A percentile compares a stretch with the other conserved stretches of the same genome.
phyloP scores from a whole-genome alignment of 352 stramenopile species.

The Phytophthora pseudosyringae region DNA sequence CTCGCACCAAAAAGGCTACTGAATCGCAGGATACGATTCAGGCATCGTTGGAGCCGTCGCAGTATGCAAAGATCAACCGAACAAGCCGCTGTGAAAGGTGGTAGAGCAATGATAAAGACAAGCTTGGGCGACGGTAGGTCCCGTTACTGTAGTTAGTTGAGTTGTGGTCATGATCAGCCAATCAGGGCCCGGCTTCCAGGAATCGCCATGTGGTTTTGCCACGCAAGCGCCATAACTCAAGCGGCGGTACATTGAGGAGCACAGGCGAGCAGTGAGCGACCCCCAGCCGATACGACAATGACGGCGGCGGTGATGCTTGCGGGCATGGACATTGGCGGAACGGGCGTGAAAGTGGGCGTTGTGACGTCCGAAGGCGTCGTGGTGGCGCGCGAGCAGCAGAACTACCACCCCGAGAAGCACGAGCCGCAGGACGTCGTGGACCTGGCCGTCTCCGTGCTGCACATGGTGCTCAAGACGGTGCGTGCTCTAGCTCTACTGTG shows the following conservation, averaged over 20 bases:
- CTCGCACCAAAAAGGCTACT: slow-evolving; percentile 53
- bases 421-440: slow-evolving; percentile 61
- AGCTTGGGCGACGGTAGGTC: too few species aligned
- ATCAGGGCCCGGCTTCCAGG: slow-evolving; percentile 5
- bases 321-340: slow-evolving; percentile 78
- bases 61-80: too few species aligned
- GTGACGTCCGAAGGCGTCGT: slow-evolving; percentile 57
- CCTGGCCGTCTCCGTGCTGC: slow-evolving; percentile 46
- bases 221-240: slow-evolving; percentile 17
- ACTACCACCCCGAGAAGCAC: slow-evolving; percentile 45
- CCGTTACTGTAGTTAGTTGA: too few species aligned
- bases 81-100: too few species aligned
- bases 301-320: slow-evolving; percentile 43
- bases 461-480: slow-evolving; percentile 56
- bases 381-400: slow-evolving; percentile 53
- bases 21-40: slow-evolving; percentile 65
- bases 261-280: neutral
- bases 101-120: too few species aligned
- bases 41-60: slow-evolving; percentile 60
- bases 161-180: slow-evolving; percentile 6
- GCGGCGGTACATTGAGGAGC: neutral
- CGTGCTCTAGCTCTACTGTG: neutral
- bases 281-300: slow-evolving; percentile 9
- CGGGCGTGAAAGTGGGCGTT: slow-evolving; percentile 77
- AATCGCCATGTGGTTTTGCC: slow-evolving; percentile 3